Evolutionary conservation across 176 grass and related monocot species (phyloP), one percentile per base, ranked within the genome.

Genomic region (Aegilops longissima): DNA sequence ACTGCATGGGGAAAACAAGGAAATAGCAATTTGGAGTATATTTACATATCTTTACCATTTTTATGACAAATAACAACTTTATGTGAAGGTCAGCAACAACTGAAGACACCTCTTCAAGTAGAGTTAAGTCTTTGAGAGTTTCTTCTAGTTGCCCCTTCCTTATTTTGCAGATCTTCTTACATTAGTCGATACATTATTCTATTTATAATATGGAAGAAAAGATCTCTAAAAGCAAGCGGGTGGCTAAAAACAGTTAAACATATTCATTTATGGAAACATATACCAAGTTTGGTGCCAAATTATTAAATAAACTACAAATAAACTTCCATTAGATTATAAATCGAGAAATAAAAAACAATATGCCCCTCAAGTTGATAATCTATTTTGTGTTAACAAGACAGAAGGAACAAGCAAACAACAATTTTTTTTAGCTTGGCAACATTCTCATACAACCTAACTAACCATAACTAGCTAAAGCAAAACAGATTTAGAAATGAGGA

Each of bases 81-180:
- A 94, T 94, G 74, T 95, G 96, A 76, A 98, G 84, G 21, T 94
- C 49, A 1, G 86, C 78, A 78, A 91, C 31, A 18, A 49, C 25
- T 65, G 88, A 89, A 52, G 79, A 86, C 23, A 91, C 25, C 39
- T 77, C 79, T 29, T 91, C 66, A 51, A 52, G 49, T 52, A 16
- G 49, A 56, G 70, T 23, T 78, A 98, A 76, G 89, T 94, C 90
- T 91, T 83, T 86, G 13, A 98, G 81, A 76, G 89, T 90, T 56
- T 72, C 90, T 82, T 94, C 84, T 34, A 86, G 68, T 66, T 91
- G 88, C 9, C 13, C 49, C 14, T 52, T 52, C 49, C 49, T 52
- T 92, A 93, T 86, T 86, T 92, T 29, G 38, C 95, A 90, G 52
- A 95, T 81, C 96, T 98, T 67, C 34, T 45, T 20, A 69, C 66